These are phyloP conservation scores for Nothomitra cinnamomea DNA, from an alignment of 2,329 filamentous ascomycete genomes.

Conservation along the genomic window DNA sequence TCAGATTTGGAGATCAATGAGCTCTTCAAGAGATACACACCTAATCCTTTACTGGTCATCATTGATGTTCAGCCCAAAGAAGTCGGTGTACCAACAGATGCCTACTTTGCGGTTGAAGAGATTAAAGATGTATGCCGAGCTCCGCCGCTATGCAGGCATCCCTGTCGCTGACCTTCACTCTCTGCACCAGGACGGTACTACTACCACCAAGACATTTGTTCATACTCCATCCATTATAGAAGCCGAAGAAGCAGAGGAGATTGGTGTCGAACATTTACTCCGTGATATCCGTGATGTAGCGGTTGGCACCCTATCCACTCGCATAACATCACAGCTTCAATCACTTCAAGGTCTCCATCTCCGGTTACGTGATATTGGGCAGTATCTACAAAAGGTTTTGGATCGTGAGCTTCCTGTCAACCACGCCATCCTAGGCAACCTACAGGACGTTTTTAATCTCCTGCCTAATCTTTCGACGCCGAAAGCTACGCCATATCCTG, in stretches of 20 bases:
- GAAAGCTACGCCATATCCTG: constrained; percentile 35
- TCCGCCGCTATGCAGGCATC: constrained; percentile 5
- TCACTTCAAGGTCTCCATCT: constrained; percentile 92
- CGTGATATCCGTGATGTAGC: constrained; percentile 97
- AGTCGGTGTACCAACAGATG: constrained; percentile 91
- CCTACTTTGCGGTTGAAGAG: constrained; percentile 97
- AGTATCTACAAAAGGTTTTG: constrained; percentile 90
- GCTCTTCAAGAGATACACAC: constrained; percentile 97
- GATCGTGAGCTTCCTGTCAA: constrained; percentile 88
- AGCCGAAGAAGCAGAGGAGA: constrained; percentile 96
- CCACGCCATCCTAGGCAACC: constrained; percentile 89
- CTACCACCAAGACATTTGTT: constrained; percentile 91
- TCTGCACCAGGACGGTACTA: constrained; percentile 70
- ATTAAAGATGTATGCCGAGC: constrained; percentile 76
- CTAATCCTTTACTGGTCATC: constrained; percentile 90
- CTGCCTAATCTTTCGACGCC: constrained; percentile 89
- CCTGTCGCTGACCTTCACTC: constrained; percentile 2
- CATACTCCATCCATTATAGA: constrained; percentile 98
- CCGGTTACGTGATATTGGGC: constrained; percentile 83
- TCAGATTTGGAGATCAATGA: constrained; percentile 99
- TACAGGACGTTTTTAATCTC: constrained; percentile 99
- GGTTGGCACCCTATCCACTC: constrained; percentile 86
- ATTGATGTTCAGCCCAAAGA: constrained; percentile 98
- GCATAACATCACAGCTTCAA: constrained; percentile 94
- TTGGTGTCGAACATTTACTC: constrained; percentile 92